Evolutionary conservation across 768 basidiomycete genomes (phyloP).

Genomic region (Phlebiopsis flavidoalba): DNA sequence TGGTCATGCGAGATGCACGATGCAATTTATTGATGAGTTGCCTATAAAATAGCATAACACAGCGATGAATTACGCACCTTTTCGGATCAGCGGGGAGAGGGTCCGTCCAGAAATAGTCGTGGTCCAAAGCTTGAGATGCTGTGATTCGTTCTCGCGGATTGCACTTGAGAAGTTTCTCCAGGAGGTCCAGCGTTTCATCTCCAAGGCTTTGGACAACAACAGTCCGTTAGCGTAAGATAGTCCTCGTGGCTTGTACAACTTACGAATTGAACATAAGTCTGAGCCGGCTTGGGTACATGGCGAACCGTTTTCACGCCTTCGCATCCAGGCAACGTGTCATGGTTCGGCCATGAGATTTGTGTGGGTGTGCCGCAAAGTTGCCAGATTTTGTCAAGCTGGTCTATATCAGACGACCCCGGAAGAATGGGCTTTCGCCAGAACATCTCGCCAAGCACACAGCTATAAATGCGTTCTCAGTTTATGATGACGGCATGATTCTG

Average conservation of each 20-base stretch:
- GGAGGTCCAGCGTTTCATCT: slow-evolving; percentile 69
- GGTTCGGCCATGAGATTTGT: slow-evolving; percentile 77
- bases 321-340: slow-evolving; percentile 69
- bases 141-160: slow-evolving; percentile 84
- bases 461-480: slow-evolving; percentile 23
- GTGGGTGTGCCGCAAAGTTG: slow-evolving; percentile 84
- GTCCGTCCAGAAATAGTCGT: slow-evolving; percentile 92
- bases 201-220: slow-evolving; percentile 45
- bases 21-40: background rate
- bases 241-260: slow-evolving; percentile 18
- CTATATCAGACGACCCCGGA: slow-evolving; percentile 82
- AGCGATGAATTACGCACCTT: slow-evolving; percentile 40
- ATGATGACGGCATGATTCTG: background rate
- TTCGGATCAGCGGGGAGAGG: slow-evolving; percentile 85
- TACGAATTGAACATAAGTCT: slow-evolving; percentile 57
- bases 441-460: slow-evolving; percentile 98
- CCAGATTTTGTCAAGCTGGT: slow-evolving; percentile 90
- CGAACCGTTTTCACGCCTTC: slow-evolving; percentile 71
- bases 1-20: slow-evolving; percentile 20
- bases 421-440: slow-evolving; percentile 83
- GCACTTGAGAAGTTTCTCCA: slow-evolving; percentile 77
- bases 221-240: slow-evolving; percentile 3
- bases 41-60: background rate
- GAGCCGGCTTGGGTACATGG: slow-evolving; percentile 46
- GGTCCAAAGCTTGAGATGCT: slow-evolving; percentile 81